phyloP scores from a whole-genome alignment of 108 stramenopile species.

The Conticribra weissflogii region DNA sequence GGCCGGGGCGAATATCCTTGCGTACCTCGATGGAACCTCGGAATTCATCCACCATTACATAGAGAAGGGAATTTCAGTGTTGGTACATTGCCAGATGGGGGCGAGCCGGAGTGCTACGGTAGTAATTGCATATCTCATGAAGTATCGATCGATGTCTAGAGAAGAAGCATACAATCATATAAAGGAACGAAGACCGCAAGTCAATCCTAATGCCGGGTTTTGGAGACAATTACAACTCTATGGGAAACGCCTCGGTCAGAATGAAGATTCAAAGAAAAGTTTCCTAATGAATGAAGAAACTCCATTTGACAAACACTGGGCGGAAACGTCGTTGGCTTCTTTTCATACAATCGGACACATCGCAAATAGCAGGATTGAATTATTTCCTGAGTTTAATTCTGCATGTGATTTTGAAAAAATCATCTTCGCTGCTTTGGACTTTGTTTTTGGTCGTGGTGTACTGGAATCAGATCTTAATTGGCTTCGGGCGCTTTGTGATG shows the following conservation, averaged over 20 bases:
- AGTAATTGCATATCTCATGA: slow-evolving; percentile 48
- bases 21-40: slow-evolving; percentile 31
- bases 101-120: slow-evolving; percentile 40
- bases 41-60: slow-evolving; percentile 31
- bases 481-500: too few species aligned
- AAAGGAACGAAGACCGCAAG: slow-evolving; percentile 24
- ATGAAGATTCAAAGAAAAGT: too few species aligned
- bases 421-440: slow-evolving; percentile 22
- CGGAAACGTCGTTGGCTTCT: too few species aligned
- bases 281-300: too few species aligned
- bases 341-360: too few species aligned
- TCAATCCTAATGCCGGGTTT: slow-evolving; percentile 45
- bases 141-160: slow-evolving; percentile 19
- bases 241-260: slow-evolving; percentile 8
- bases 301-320: too few species aligned
- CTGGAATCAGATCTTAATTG: slow-evolving; percentile 26
- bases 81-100: slow-evolving; percentile 52
- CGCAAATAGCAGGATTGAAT: too few species aligned
- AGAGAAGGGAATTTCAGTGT: slow-evolving; percentile 18
- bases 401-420: not conserved
- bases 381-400: too few species aligned
- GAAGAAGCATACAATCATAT: slow-evolving; percentile 29
- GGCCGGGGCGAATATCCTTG: slow-evolving; percentile 28
- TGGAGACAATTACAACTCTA: slow-evolving; percentile 37
- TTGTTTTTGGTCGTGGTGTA: slow-evolving; percentile 38